A percentile compares a stretch with the other conserved stretches of the same genome.
Evolutionary conservation across 148 eudicot genomes (phyloP).

Genomic region (Dysphania ambrosioides): DNA sequence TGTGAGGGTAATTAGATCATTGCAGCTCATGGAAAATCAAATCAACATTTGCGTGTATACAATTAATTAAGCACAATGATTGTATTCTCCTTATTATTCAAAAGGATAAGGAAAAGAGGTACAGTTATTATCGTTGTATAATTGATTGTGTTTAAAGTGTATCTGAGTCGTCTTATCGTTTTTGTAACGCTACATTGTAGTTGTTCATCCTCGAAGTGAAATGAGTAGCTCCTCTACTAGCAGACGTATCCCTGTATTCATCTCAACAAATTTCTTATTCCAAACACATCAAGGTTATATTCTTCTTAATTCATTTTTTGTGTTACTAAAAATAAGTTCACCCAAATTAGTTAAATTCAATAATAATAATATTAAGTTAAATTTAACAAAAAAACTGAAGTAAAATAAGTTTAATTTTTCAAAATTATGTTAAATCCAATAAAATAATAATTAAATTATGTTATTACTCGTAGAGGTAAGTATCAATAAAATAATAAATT

Average conservation of each 20-base stretch:
- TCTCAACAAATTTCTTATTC: neutral
- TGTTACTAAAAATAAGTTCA: no score
- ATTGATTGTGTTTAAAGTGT: neutral
- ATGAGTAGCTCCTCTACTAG: constrained; percentile 5
- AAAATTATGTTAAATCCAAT: no score
- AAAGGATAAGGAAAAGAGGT: constrained; percentile 1
- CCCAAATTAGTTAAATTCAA: no score
- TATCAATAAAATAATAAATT: no score
- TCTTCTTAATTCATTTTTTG: no score
- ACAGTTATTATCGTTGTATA: constrained; percentile 2
- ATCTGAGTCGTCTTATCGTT: neutral
- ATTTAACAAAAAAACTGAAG: no score
- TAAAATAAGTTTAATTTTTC: no score
- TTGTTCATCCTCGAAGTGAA: constrained; percentile 1
- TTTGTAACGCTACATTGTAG: neutral
- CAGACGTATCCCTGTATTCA: neutral
- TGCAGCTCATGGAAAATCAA: constrained; percentile 13
- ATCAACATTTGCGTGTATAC: constrained; percentile 18
- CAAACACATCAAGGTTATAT: no score
- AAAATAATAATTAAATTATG: no score
- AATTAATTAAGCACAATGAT: constrained; percentile 17
- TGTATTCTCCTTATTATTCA: constrained; percentile 7
- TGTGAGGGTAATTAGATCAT: constrained; percentile 3
- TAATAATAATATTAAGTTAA: no score
- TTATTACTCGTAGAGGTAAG: no score